These are phyloP conservation scores for Hypoxylon sp. DNA, from an alignment of 2,329 filamentous ascomycete genomes.

Conservation along the genomic window DNA sequence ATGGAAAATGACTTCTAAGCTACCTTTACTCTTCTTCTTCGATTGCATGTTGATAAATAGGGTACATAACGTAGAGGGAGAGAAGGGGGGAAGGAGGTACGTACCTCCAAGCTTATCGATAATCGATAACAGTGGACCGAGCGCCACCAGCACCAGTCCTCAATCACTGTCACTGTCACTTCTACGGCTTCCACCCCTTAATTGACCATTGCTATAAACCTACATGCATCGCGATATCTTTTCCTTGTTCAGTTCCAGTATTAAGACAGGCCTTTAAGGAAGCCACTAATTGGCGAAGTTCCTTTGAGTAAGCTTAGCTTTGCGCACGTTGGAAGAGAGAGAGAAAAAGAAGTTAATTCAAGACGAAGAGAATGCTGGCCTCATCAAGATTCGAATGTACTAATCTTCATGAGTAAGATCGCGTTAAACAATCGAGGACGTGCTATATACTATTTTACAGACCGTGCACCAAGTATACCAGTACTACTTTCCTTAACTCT, in stretches of 20 bases:
- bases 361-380: constrained; percentile 23
- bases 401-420: constrained; percentile 27
- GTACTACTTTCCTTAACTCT: constrained; percentile 2
- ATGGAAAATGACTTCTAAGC: too few species aligned
- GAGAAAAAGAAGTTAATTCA: constrained; percentile 4
- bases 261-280: constrained; percentile 9
- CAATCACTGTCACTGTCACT: constrained; percentile 5
- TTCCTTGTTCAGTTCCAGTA: constrained; percentile 3
- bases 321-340: background rate
- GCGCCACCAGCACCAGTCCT: constrained; percentile 21
- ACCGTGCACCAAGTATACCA: constrained; percentile 3
- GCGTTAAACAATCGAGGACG: background rate
- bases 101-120: constrained; percentile 12
- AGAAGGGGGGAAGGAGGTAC: background rate
- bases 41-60: too few species aligned
- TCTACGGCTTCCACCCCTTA: constrained; percentile 3
- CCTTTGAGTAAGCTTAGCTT: background rate
- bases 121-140: constrained; percentile 19
- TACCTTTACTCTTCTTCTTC: too few species aligned
- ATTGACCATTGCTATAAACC: constrained; percentile 3
- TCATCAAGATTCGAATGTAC: constrained; percentile 23
- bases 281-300: background rate
- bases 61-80: too few species aligned
- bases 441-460: constrained; percentile 9
- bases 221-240: constrained; percentile 7